A percentile compares a stretch with the other conserved stretches of the same genome.
Conservation (phyloP, 345 rosid species). For the Aegle marmelos region DNA sequence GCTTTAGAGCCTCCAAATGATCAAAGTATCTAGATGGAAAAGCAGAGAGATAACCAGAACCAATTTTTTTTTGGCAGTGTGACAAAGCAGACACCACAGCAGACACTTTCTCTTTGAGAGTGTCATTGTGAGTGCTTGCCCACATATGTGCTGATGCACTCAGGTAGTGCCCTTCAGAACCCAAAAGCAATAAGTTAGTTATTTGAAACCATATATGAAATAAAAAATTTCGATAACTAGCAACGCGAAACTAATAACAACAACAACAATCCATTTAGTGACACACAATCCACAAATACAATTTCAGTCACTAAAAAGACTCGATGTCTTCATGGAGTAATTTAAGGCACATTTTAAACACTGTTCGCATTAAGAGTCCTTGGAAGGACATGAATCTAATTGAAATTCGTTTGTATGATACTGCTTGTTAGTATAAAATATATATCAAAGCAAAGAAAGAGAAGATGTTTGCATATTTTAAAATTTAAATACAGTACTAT, state of each 20-base stretch:
- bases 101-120: conserved; percentile 38
- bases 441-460: too few relatives aligned
- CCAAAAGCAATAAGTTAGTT: background rate
- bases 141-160: conserved; percentile 60
- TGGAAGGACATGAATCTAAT: background rate
- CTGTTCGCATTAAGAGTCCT: background rate
- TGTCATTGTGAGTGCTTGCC: conserved; percentile 50
- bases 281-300: too few relatives aligned
- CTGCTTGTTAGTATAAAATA: too few relatives aligned
- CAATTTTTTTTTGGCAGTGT: conserved; percentile 46
- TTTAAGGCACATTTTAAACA: background rate
- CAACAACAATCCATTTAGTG: too few relatives aligned
- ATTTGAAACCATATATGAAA: background rate
- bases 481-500: too few relatives aligned
- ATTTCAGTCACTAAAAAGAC: too few relatives aligned
- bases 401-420: background rate
- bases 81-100: conserved; percentile 38
- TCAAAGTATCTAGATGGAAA: conserved; percentile 46
- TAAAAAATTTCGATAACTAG: too few relatives aligned
- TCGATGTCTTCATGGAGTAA: background rate
- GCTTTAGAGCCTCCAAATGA: conserved; percentile 43
- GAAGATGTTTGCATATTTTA: too few relatives aligned
- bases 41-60: conserved; percentile 53
- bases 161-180: conserved; percentile 51
- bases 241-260: background rate